A percentile compares a stretch with the other conserved stretches of the same genome.
Evolutionary conservation across 2,329 filamentous ascomycete genomes (phyloP).

Genomic region (Alternaria tenuissima): DNA sequence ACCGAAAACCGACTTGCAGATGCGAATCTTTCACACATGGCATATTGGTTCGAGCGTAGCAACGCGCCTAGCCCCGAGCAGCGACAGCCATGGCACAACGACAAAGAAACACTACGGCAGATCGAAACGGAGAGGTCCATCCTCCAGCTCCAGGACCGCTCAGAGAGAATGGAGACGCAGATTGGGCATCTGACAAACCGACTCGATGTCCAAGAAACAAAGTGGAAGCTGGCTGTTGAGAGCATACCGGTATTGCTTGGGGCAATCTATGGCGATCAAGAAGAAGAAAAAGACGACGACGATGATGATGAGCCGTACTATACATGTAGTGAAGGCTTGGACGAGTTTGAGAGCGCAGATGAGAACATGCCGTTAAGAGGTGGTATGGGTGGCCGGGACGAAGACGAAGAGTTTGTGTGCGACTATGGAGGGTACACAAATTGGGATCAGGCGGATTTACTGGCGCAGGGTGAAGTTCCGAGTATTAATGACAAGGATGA

Average conservation of each 20-base stretch:
- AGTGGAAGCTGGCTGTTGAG: not conserved
- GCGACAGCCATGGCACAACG: not conserved
- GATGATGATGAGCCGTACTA: not conserved
- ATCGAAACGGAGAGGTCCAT: not conserved
- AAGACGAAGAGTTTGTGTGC: constrained; percentile 14
- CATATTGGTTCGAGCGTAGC: not conserved
- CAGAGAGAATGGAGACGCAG: not conserved
- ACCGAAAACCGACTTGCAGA: not conserved
- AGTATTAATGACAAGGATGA: not conserved
- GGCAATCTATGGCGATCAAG: not conserved
- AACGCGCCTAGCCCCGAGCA: not conserved
- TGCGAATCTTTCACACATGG: not conserved
- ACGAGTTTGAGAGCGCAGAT: not conserved
- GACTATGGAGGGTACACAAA: constrained; percentile 8
- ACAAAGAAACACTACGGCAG: not conserved
- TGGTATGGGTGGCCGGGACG: constrained; percentile 10
- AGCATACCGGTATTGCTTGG: not conserved
- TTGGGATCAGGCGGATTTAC: constrained; percentile 1
- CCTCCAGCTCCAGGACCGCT: not conserved
- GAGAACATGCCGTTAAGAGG: not conserved
- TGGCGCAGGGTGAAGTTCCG: not conserved
- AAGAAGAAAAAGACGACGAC: not conserved
- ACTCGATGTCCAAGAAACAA: not conserved
- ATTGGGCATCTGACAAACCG: not conserved
- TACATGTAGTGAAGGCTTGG: not conserved